A percentile compares a stretch with the other conserved stretches of the same genome.
phyloP scores from a whole-genome alignment of 371 early-diverging fungal genomes.

The Blakeslea trispora region DNA sequence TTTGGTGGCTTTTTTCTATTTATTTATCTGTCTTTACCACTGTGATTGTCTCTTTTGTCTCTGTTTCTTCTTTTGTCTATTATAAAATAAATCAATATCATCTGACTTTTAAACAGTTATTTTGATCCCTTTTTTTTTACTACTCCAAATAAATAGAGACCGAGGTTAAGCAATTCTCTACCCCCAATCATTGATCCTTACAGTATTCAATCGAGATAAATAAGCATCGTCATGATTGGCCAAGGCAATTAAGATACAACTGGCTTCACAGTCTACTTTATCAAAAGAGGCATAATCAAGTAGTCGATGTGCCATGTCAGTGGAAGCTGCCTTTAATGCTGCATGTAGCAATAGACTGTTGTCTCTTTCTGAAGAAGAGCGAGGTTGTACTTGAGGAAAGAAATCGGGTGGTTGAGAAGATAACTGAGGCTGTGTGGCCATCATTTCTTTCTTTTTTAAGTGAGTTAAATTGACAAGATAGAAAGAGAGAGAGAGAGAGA shows the following conservation, averaged over 20 bases:
- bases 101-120: slow-evolving; percentile 16
- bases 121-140: slow-evolving; percentile 9
- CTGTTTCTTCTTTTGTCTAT: not conserved
- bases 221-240: slow-evolving; percentile 34
- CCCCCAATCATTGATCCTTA: too few species aligned
- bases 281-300: slow-evolving; percentile 36
- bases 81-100: slow-evolving; percentile 1
- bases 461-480: too few species aligned
- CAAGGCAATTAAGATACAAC: slow-evolving; percentile 47
- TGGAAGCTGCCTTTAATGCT: slow-evolving; percentile 23
- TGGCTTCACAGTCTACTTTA: slow-evolving; percentile 45
- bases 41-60: not conserved
- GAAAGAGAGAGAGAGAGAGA: too few species aligned
- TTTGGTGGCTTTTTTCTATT: too few species aligned
- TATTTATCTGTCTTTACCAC: too few species aligned
- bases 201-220: slow-evolving; percentile 13
- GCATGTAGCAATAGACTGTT: slow-evolving; percentile 23
- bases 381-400: slow-evolving; percentile 44
- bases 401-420: slow-evolving; percentile 16
- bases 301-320: slow-evolving; percentile 22
- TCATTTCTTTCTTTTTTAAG: too few species aligned
- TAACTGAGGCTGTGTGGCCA: not conserved
- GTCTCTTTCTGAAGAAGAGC: slow-evolving; percentile 46
- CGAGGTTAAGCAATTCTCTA: too few species aligned
- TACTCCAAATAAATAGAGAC: too few species aligned